Evolutionary conservation across 1,284 basidiomycete species (phyloP), one percentile per base, ranked within the genome.

Genomic region (Xerocomus nothofagi): DNA sequence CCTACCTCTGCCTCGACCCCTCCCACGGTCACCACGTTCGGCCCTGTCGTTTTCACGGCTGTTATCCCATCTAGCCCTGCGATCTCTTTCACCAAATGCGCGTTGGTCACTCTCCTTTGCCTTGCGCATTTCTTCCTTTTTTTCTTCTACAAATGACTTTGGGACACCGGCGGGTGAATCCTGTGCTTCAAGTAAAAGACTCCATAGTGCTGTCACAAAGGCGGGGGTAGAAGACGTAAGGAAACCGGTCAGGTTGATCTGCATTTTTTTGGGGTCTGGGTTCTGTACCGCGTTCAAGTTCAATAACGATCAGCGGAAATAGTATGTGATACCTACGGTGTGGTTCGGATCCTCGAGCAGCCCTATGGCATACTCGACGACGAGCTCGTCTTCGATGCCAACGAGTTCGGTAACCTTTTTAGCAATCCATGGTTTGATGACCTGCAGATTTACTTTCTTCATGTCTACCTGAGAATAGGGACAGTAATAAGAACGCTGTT

Each of bases 351-450:
- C 91, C 67, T 99, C 96, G 7, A 99, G 73, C 38, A 98, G 77
- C 18, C 92, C 91, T 81, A 92, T 90, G 15, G 93, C 92, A 66
- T 97, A 98, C 68, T 98, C 96, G 23, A 97, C 86, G 26, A 99
- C 89, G 32, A 99, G 88, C 64, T 99, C 96, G 68, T 99, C 96
- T 65, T 99, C 96, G 44, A 98, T 86, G 6, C 93, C 93, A 32
- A 96, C 82, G 20, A 98, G 79, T 59, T 94, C 89, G 5, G 89
- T 82, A 48, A 97, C 84, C 65, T 92, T 91, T 72, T 91, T 91
- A 5, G 91, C 86, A 51, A 98, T 88, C 96, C 96, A 99, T 3
- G 93, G 92, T 48, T 91, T 78, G 64, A 98, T 88, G 57, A 95
- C 91, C 27, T 79, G 77, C 54, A 93, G 66, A 68, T 97, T 96